phyloP scores from a whole-genome alignment of 164 flowering plant species.

The Piper betle region DNA sequence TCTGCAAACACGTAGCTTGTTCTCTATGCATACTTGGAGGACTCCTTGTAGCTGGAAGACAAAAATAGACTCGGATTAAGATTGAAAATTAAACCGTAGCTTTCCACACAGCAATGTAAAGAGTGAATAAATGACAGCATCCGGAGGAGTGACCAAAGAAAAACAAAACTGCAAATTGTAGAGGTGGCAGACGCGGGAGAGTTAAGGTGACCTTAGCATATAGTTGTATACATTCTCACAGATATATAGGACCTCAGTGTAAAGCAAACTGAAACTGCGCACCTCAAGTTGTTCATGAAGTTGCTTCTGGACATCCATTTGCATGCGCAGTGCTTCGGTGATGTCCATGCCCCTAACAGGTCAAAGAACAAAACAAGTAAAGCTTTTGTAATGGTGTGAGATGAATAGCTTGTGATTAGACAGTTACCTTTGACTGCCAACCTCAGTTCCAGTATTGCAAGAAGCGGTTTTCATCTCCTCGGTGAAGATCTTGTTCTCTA shows the following conservation, averaged over 20 bases:
- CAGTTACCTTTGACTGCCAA: slow-evolving; percentile 28
- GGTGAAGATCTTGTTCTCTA: slow-evolving; percentile 33
- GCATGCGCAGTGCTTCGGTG: slow-evolving; percentile 65
- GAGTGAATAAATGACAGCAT: background rate
- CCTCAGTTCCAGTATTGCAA: slow-evolving; percentile 30
- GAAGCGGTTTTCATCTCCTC: slow-evolving; percentile 34
- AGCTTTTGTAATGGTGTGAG: background rate
- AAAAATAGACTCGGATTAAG: background rate
- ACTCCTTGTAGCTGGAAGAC: slow-evolving; percentile 39
- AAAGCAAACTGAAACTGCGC: background rate
- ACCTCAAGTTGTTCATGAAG: slow-evolving; percentile 72
- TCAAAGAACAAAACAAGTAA: background rate
- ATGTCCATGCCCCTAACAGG: slow-evolving; percentile 44
- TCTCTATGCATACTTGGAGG: slow-evolving; percentile 53
- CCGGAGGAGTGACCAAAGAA: background rate
- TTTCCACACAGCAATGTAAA: background rate
- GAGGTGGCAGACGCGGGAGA: no score
- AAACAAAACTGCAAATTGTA: background rate
- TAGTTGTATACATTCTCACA: no score
- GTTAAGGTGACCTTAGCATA: no score
- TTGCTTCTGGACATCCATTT: slow-evolving; percentile 81
- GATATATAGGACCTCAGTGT: background rate
- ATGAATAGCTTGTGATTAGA: background rate
- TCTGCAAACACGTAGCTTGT: slow-evolving; percentile 45
- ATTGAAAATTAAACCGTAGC: background rate